Base-by-base conservation (phyloP, 129 eudicot genomes). In the Logfia minima region DNA sequence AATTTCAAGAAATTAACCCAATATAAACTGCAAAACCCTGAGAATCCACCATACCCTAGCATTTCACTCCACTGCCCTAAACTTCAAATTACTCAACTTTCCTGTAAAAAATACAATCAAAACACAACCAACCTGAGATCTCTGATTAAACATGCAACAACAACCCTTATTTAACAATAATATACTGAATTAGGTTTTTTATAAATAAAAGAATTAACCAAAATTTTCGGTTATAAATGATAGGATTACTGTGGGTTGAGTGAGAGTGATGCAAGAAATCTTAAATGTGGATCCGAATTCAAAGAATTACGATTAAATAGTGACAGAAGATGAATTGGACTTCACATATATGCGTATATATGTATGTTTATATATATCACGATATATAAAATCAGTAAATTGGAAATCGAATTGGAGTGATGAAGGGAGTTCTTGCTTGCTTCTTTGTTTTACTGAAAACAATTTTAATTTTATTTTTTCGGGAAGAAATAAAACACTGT, bases 21-120 rank as follows among this genome's bases (percentile, higher is more conserved):
- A 75, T 80, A 84, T 34, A 72, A 78, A 74, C 77, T 75, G 79
- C 86, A 88, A 86, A 86, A 78, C 86, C 88, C 82, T 75, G 87
- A 73, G 75, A 79, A 45, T 72, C 83, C 74, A 60, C 81, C 92
- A 81, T 68, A 84, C 81, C 85, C 89, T 91, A 80, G 83, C 79
- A 81, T 77, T 84, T 81, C 86, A 80, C 81, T 83, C 86, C 70
- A 75, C 72, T 77, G 37, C 19, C 56, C 10, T 1, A 14, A 78
- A 73, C 68, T 80, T 78, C 65, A 18, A 76, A 66, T 55, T 37
- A 72, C 5, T 52, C 34, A 48, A 59, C 19, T 56, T 52, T 55
- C 62, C 71, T 70, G 84, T 74, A 23, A 24, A 66, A 5, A 70
- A 79, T 53, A 61, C 66, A 62, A 45, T 19, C 78, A 63, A 80